These are phyloP conservation scores for Suillus spraguei DNA, from an alignment of 768 basidiomycete species.

Conservation along the genomic window DNA sequence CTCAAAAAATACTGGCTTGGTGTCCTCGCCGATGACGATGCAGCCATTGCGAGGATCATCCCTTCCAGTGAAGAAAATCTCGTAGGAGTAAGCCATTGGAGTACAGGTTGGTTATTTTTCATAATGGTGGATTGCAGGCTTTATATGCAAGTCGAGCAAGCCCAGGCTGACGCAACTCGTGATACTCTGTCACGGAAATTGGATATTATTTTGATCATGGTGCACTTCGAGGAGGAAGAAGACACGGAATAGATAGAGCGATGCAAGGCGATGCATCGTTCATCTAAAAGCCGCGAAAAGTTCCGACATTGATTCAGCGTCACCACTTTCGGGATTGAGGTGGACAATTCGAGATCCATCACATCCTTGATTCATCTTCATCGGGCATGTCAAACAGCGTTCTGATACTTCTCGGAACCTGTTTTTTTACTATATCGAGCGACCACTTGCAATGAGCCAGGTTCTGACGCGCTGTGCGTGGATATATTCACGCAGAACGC, in stretches of 20 bases:
- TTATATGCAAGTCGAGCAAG: constrained; percentile 29
- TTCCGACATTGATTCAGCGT: not conserved
- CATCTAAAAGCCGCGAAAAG: constrained; percentile 9
- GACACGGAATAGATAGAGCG: constrained; percentile 3
- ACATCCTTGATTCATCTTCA: constrained; percentile 2
- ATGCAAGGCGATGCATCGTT: constrained; percentile 4
- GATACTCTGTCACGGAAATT: constrained; percentile 52
- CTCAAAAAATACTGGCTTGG: constrained; percentile 59
- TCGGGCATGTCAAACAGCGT: constrained; percentile 7
- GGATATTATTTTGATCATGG: constrained; percentile 49
- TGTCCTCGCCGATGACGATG: constrained; percentile 67
- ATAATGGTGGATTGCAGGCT: constrained; percentile 15
- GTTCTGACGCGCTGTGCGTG: constrained; percentile 1
- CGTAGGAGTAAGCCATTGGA: constrained; percentile 45
- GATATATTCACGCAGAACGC: not conserved
- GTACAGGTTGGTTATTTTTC: constrained; percentile 13
- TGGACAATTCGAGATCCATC: not conserved
- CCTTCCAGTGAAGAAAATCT: constrained; percentile 69
- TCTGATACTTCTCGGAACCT: constrained; percentile 4
- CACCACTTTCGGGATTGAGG: constrained; percentile 1
- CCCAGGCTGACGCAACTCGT: constrained; percentile 53
- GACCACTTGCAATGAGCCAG: not conserved
- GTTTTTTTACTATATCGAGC: constrained; percentile 4
- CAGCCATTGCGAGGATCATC: constrained; percentile 68
- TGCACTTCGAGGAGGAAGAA: constrained; percentile 43